Evolutionary conservation across 805 yeast genomes (phyloP).

Genomic region (Saccharomycopsis olivae): DNA sequence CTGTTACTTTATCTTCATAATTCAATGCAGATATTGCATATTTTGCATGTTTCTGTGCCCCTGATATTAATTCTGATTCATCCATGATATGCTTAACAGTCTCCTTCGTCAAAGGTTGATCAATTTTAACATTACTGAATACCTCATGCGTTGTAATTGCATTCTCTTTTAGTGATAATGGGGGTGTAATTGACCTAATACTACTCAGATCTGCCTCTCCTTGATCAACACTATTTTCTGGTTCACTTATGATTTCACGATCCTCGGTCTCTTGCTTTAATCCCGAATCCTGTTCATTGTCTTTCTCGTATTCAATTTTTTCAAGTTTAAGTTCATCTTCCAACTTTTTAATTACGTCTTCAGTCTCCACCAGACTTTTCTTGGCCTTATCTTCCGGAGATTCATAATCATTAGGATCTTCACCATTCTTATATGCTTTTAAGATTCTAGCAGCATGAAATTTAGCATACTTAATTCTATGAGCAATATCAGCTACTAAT

Average conservation of each 20-base stretch:
- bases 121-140: not conserved
- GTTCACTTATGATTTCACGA: not conserved
- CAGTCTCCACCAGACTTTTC: conserved; percentile 12
- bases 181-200: too few species aligned
- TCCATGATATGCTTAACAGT: conserved; percentile 42
- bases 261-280: not conserved
- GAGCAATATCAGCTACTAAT: conserved; percentile 16
- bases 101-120: conserved; percentile 21
- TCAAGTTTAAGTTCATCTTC: not conserved
- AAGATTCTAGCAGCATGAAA: conserved; percentile 51
- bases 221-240: not conserved
- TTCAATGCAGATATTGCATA: conserved; percentile 73
- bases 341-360: conserved; percentile 4
- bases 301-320: not conserved
- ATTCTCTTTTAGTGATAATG: not conserved
- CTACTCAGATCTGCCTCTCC: too few species aligned
- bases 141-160: not conserved
- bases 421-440: conserved; percentile 35
- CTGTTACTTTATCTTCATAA: conserved; percentile 64
- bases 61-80: conserved; percentile 42
- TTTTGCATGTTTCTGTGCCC: conserved; percentile 59
- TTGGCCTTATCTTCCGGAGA: conserved; percentile 23
- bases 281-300: not conserved
- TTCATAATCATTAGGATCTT: conserved; percentile 48
- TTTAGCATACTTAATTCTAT: conserved; percentile 49